Conservation (phyloP, 2,329 filamentous ascomycete genomes). For the Tolypocladium amazonense region DNA sequence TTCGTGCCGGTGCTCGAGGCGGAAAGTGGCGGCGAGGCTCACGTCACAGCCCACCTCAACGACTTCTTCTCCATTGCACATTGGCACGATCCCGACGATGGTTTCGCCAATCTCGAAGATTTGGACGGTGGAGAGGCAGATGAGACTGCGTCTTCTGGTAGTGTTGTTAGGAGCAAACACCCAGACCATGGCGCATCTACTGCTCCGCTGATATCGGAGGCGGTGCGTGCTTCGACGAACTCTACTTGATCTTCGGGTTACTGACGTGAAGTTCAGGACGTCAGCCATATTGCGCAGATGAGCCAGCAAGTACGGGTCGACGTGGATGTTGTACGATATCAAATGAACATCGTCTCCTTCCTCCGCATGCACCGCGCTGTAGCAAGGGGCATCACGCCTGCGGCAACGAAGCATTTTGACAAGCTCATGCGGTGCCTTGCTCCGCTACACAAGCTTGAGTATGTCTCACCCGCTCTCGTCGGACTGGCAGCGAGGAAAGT, state of each 20-base stretch:
- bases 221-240: conserved; percentile 21
- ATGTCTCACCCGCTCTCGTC: conserved; percentile 75
- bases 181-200: conserved; percentile 7
- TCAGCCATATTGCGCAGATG: conserved; percentile 49
- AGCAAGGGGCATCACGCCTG: conserved; percentile 63
- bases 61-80: conserved; percentile 85
- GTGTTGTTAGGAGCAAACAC: conserved; percentile 30
- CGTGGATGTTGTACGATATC: conserved; percentile 71
- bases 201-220: conserved; percentile 28
- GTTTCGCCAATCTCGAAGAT: conserved; percentile 66
- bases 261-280: conserved; percentile 29
- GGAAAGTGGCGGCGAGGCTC: conserved; percentile 32
- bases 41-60: conserved; percentile 52
- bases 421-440: conserved; percentile 63
- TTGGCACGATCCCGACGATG: conserved; percentile 63
- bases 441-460: conserved; percentile 69
- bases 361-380: conserved; percentile 82
- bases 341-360: conserved; percentile 80
- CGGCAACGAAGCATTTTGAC: conserved; percentile 68
- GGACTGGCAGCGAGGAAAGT: conserved; percentile 75
- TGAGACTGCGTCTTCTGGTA: conserved; percentile 27
- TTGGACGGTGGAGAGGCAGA: conserved; percentile 17
- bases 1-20: conserved; percentile 62
- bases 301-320: conserved; percentile 51
- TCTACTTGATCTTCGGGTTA: not conserved